Evolutionary conservation across 192 early-diverging fungal species (phyloP).

Genomic region (Rhizophagus clarus): DNA sequence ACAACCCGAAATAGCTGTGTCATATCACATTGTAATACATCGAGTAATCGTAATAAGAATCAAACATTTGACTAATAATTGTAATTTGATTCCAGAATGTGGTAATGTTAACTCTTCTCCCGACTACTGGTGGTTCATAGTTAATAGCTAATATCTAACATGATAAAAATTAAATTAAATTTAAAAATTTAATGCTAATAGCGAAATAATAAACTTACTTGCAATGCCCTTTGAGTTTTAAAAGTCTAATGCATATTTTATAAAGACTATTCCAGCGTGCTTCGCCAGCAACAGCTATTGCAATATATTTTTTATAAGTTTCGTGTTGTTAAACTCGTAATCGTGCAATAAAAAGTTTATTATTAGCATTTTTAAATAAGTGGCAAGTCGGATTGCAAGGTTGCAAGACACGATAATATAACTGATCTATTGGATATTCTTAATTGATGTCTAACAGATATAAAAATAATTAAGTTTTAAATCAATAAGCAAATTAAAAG

Average conservation of each 20-base stretch:
- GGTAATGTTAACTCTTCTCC: background rate
- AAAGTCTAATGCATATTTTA: background rate
- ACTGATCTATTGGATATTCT: background rate
- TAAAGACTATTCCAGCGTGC: background rate
- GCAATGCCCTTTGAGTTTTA: background rate
- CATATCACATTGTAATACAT: background rate
- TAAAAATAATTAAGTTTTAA: too few species aligned
- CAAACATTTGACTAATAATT: background rate
- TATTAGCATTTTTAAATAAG: background rate
- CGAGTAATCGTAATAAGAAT: constrained; percentile 4
- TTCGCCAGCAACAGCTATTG: background rate
- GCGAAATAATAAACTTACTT: too few species aligned
- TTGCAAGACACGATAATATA: too few species aligned
- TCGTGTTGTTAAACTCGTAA: too few species aligned
- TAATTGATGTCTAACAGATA: too few species aligned
- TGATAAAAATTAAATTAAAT: background rate
- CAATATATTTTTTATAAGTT: background rate
- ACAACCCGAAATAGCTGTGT: too few species aligned
- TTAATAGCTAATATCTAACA: background rate
- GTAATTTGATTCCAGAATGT: background rate
- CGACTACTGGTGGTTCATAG: background rate
- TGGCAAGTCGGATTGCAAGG: background rate
- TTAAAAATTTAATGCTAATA: too few species aligned
- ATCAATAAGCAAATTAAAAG: too few species aligned
- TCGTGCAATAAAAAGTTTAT: background rate